These are phyloP conservation scores for Omphalotus olearius DNA, from an alignment of 1,284 basidiomycete species.

Conservation along the genomic window DNA sequence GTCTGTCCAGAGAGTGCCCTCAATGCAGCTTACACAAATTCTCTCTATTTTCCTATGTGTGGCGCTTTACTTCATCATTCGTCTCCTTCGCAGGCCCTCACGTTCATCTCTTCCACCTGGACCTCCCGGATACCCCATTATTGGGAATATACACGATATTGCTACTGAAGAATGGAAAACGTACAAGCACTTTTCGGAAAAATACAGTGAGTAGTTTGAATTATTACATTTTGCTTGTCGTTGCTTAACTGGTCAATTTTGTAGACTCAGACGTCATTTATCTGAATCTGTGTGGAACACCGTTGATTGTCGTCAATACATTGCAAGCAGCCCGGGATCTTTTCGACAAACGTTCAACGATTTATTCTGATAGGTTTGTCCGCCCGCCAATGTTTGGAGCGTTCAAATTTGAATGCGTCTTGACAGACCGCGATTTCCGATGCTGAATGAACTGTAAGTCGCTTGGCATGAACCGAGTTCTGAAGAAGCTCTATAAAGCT, in stretches of 20 bases:
- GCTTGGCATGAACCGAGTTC: no score
- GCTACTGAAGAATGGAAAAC: slow-evolving; percentile 12
- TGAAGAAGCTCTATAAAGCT: background rate
- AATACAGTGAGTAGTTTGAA: background rate
- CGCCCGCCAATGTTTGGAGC: no score
- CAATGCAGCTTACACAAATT: no score
- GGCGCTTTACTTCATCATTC: background rate
- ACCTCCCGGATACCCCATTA: slow-evolving; percentile 1
- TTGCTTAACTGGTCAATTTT: no score
- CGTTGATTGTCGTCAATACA: background rate
- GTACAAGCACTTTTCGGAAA: slow-evolving; percentile 15
- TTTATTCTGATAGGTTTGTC: background rate
- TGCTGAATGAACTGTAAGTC: slow-evolving; percentile 11
- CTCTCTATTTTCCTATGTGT: no score
- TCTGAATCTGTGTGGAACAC: background rate
- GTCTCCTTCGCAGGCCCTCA: background rate
- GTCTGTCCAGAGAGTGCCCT: no score
- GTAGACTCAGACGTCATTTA: slow-evolving; percentile 1
- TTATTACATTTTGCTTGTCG: no score
- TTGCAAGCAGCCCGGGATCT: background rate
- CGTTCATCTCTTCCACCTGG: slow-evolving; percentile 3
- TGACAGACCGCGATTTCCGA: slow-evolving; percentile 6
- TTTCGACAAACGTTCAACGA: background rate
- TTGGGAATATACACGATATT: background rate
- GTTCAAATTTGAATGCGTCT: background rate